Conservation (phyloP, 2,329 filamentous ascomycete genomes). For the Neurospora sp. region DNA sequence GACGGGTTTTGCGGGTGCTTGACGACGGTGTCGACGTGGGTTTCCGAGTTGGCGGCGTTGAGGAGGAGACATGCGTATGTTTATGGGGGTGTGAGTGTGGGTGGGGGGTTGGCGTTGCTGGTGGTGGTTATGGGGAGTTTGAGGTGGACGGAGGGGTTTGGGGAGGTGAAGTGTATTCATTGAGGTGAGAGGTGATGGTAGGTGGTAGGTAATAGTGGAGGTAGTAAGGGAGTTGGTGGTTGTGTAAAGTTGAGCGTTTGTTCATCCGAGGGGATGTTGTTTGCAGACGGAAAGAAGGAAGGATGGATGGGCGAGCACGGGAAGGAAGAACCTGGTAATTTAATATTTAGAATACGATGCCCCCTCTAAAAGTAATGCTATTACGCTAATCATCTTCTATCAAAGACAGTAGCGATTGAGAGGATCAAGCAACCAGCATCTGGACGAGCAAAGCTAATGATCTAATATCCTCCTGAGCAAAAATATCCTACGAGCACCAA, state of each 20-base stretch:
- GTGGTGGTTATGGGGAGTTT: constrained; percentile 67
- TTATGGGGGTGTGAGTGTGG: constrained; percentile 56
- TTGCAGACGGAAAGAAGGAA: not conserved
- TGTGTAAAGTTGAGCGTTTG: not conserved
- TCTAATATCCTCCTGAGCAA: not conserved
- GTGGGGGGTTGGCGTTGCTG: constrained; percentile 47
- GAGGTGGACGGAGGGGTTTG: constrained; percentile 56
- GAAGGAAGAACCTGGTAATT: not conserved
- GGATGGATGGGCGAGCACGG: not conserved
- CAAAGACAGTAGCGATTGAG: not conserved
- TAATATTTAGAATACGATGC: not conserved
- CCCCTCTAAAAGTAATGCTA: not conserved
- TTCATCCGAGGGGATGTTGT: not conserved
- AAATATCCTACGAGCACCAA: not conserved
- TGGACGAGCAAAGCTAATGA: not conserved
- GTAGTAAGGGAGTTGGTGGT: too few relatives aligned
- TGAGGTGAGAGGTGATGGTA: too few relatives aligned
- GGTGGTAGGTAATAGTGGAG: too few relatives aligned
- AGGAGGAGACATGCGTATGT: constrained; percentile 47
- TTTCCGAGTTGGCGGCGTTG: constrained; percentile 47
- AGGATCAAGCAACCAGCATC: not conserved
- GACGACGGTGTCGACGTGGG: constrained; percentile 60
- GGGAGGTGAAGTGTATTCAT: constrained; percentile 26
- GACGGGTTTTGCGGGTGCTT: constrained; percentile 60
- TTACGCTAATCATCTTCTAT: not conserved